Evolutionary conservation across 2,329 filamentous ascomycete genomes (phyloP), one percentile per base, ranked within the genome.

Genomic region (Colletotrichum eremochloae): DNA sequence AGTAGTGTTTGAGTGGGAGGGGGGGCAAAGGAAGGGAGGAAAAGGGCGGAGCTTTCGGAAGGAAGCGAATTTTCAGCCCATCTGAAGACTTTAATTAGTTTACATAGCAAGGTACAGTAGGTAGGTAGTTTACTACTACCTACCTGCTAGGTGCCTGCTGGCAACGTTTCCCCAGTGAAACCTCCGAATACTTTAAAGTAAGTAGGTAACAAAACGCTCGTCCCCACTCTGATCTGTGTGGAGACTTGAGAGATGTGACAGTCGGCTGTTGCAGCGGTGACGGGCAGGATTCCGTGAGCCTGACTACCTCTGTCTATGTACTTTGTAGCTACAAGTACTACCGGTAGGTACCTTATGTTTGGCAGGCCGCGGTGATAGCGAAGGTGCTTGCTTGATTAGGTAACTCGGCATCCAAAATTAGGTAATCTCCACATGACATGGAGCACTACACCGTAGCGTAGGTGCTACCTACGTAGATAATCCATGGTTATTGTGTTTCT

Each of bases 1-100:
- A 62, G 57, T 44, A 42, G 57, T 50, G 65, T 71, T 71, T 68
- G 69, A 63, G 52, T 60, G 29, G 58, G 65, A 68, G 58, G 65
- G 44, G 20, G 42, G 68, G 65, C 20, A 8, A 53, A 60, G 44
- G 24, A 24, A 56, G 53, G 1, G n/a, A 9, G 12, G 20, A 29
- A 24, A 61, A 53, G 50, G 64, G 53, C 65, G 53, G 58, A 68
- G 65, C 36, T 63, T 31, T 55, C 50, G 64, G 65, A 68, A 72
- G 65, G 65, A 60, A 72, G 68, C 68, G 64, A 68, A 58, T 57
- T 46, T 46, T 62, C 31, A 48, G 60, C 63, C 67, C n/a, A 33
- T 40, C 56, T 68, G 18, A 6, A 48, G n/a, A 48, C n/a, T 48
- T 8, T 24, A 48, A 48, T 48, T 24, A n/a, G n/a, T 3, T 2